phyloP scores from a whole-genome alignment of 2,329 filamentous ascomycete genomes.

The Ceratocystis albifundus region DNA sequence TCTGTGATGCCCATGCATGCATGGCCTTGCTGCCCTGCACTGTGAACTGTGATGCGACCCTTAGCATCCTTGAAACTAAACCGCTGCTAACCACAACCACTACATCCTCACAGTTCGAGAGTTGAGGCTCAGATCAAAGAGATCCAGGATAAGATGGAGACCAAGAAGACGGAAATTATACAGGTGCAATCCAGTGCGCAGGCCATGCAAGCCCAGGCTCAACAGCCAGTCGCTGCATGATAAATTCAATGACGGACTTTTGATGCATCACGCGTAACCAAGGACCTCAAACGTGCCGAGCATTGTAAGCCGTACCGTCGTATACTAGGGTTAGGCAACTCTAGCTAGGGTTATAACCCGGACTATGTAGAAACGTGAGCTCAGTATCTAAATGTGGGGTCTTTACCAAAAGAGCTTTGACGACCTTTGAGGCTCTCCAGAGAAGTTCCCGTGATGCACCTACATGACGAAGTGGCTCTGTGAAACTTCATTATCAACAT shows the following conservation, averaged over 20 bases:
- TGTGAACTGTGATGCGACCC: neutral
- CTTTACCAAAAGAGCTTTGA: neutral
- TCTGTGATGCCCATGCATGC: neutral
- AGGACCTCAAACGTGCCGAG: neutral
- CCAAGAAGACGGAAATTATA: conserved; percentile 49
- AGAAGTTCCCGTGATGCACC: no score
- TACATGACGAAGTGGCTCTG: no score
- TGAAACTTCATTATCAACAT: neutral
- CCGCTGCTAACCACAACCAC: conserved; percentile 20
- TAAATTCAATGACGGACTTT: neutral
- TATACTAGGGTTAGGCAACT: no score
- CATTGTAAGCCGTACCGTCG: neutral
- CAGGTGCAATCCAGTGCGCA: conserved; percentile 43
- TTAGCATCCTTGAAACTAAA: neutral
- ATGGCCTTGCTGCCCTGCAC: no score
- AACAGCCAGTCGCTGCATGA: conserved; percentile 12
- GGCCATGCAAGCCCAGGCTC: conserved; percentile 26
- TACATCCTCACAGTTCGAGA: conserved; percentile 24
- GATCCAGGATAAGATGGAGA: conserved; percentile 45
- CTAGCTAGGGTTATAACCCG: neutral
- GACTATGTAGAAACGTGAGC: no score
- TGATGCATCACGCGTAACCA: no score
- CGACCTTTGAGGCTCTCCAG: neutral
- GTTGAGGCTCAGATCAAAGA: conserved; percentile 45
- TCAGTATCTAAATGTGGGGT: no score